Conservation (phyloP, 2,329 filamentous ascomycete species). For the Tolypocladium endophyticum region DNA sequence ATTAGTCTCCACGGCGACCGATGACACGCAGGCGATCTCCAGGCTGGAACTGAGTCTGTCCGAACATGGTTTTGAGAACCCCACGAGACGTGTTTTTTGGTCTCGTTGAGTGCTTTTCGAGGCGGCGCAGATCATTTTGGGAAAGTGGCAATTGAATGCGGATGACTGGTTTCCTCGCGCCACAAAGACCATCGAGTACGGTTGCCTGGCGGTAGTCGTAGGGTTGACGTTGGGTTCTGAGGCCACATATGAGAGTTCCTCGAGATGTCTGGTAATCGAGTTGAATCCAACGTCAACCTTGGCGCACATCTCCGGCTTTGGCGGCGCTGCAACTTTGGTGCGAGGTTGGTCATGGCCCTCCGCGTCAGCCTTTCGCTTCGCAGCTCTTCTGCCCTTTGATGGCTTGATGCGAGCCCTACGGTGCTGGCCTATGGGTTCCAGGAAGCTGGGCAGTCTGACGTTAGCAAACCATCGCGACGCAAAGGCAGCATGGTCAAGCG, state of each 20-base stretch:
- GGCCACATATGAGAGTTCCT: slow-evolving; percentile 23
- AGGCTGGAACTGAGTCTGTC: slow-evolving; percentile 45
- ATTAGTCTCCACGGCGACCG: slow-evolving; percentile 45
- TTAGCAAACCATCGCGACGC: neutral
- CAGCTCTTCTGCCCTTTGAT: slow-evolving; percentile 50
- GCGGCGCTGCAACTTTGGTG: slow-evolving; percentile 7
- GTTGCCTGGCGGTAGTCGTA: slow-evolving; percentile 1
- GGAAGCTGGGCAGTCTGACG: slow-evolving; percentile 33
- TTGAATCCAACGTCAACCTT: slow-evolving; percentile 56
- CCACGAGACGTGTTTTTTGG: slow-evolving; percentile 44
- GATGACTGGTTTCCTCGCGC: slow-evolving; percentile 46
- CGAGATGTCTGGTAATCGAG: slow-evolving; percentile 49
- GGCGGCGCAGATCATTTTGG: slow-evolving; percentile 41
- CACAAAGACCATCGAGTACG: slow-evolving; percentile 47
- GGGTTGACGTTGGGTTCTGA: neutral
- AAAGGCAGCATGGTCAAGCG: slow-evolving; percentile 4
- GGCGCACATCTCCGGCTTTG: slow-evolving; percentile 39
- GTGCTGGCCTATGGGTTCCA: slow-evolving; percentile 54
- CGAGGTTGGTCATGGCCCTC: neutral
- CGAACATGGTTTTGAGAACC: slow-evolving; percentile 50
- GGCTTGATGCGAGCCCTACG: slow-evolving; percentile 39
- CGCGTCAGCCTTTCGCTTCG: slow-evolving; percentile 33
- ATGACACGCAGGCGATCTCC: slow-evolving; percentile 53
- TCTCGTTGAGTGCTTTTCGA: slow-evolving; percentile 28
- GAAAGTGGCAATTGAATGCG: slow-evolving; percentile 49